Conservation (phyloP, 2,329 filamentous ascomycete species). For the Beauveria sp. region DNA sequence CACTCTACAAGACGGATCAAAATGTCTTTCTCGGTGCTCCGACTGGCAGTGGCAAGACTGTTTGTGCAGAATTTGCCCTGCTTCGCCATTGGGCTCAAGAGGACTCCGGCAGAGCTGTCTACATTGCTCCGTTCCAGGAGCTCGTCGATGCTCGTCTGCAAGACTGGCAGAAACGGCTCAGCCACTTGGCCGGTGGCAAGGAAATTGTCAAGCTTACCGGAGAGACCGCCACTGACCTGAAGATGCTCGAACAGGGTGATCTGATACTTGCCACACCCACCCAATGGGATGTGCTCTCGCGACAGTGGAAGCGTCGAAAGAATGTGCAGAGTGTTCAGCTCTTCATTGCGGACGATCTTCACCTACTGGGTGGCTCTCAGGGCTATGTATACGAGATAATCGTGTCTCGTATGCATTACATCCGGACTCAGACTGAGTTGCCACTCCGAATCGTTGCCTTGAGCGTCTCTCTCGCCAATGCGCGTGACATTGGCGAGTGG, state of each 20-base stretch:
- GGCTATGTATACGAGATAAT: constrained; percentile 94
- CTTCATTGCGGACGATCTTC: constrained; percentile 91
- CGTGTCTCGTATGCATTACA: constrained; percentile 96
- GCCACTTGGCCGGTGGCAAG: constrained; percentile 70
- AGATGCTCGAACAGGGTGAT: constrained; percentile 79
- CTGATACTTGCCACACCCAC: constrained; percentile 84
- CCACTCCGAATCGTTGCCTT: constrained; percentile 82
- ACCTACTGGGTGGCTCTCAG: constrained; percentile 78
- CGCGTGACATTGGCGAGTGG: constrained; percentile 93
- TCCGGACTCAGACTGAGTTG: constrained; percentile 78
- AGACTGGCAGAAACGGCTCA: constrained; percentile 78
- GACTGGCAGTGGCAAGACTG: constrained; percentile 91
- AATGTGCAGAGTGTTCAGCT: constrained; percentile 86
- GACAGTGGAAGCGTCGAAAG: constrained; percentile 94
- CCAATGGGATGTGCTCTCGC: constrained; percentile 93
- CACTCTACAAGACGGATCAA: constrained; percentile 81
- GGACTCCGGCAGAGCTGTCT: constrained; percentile 67
- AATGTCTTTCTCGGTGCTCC: constrained; percentile 92
- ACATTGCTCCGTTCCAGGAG: constrained; percentile 91
- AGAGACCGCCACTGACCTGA: constrained; percentile 84
- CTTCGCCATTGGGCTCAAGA: constrained; percentile 70
- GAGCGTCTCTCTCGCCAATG: constrained; percentile 87
- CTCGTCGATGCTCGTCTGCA: constrained; percentile 73
- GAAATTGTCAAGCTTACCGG: constrained; percentile 88
- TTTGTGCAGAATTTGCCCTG: constrained; percentile 91